Percentiles rank a stretch among this genome's conserved stretches.
These are phyloP conservation scores for Tricholoma flavovirens DNA, from an alignment of 768 basidiomycete species.

Conservation along the genomic window DNA sequence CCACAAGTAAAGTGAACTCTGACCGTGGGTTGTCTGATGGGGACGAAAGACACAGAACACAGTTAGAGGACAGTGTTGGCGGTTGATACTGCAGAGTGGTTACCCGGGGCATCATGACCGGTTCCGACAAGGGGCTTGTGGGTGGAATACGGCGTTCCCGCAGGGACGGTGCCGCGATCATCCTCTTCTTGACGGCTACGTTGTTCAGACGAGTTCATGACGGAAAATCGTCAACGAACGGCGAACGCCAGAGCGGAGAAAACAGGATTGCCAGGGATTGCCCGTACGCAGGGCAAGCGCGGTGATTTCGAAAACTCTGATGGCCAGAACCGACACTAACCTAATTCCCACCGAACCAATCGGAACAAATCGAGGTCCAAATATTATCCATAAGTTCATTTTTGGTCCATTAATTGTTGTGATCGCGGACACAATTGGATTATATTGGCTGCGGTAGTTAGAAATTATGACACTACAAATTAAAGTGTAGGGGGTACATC, in stretches of 20 bases:
- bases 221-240: conserved; percentile 34
- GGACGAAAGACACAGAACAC: conserved; percentile 10
- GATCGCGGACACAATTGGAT: conserved; percentile 9
- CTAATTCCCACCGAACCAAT: conserved; percentile 60
- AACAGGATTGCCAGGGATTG: conserved; percentile 58
- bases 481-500: conserved; percentile 10
- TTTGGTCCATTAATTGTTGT: conserved; percentile 9
- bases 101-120: conserved; percentile 34
- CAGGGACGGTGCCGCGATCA: conserved; percentile 23
- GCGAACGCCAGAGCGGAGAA: conserved; percentile 43
- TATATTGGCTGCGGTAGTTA: conserved; percentile 14
- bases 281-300: conserved; percentile 60
- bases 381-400: conserved; percentile 14
- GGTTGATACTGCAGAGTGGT: conserved; percentile 14
- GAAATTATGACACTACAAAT: conserved; percentile 17
- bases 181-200: conserved; percentile 40
- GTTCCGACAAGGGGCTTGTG: conserved; percentile 15
- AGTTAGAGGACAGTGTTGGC: conserved; percentile 14
- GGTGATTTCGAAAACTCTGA: conserved; percentile 58
- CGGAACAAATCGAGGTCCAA: conserved; percentile 45
- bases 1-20: conserved; percentile 69
- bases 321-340: conserved; percentile 37
- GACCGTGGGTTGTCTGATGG: conserved; percentile 29
- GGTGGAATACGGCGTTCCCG: conserved; percentile 17
- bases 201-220: conserved; percentile 57